Evolutionary conservation across 2,329 filamentous ascomycete genomes (phyloP).

Genomic region (Gaeumannomyces tritici): DNA sequence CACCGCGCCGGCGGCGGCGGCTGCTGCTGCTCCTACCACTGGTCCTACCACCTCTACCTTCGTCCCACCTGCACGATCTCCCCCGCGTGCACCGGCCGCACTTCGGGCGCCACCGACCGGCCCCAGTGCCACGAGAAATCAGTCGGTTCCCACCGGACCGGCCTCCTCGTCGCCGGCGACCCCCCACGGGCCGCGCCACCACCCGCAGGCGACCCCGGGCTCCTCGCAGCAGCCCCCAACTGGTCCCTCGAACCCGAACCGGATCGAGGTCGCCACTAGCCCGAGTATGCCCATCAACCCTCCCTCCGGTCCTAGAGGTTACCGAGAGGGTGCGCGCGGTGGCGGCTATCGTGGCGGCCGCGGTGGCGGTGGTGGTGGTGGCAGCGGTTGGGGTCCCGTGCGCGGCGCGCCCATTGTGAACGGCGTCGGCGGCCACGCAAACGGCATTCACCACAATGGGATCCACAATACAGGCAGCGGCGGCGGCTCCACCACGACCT

Average conservation of each 20-base stretch:
- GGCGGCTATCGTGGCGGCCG: constrained; percentile 35
- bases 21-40: constrained; percentile 16
- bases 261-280: constrained; percentile 28
- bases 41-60: constrained; percentile 15
- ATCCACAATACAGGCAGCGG: background rate
- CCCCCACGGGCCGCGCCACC: constrained; percentile 16
- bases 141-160: constrained; percentile 21
- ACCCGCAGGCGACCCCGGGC: constrained; percentile 10
- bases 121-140: constrained; percentile 27
- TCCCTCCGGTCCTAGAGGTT: constrained; percentile 45
- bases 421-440: background rate
- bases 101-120: constrained; percentile 40
- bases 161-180: constrained; percentile 20
- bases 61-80: constrained; percentile 24
- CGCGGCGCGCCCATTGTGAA: background rate
- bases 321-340: constrained; percentile 34
- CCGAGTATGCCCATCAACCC: constrained; percentile 30
- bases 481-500: constrained; percentile 3
- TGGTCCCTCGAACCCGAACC: constrained; percentile 13
- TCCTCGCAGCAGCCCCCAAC: constrained; percentile 26
- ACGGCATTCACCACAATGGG: background rate
- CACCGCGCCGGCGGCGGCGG: constrained; percentile 11
- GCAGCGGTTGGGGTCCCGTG: constrained; percentile 21
- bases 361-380: constrained; percentile 15
- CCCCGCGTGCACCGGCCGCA: constrained; percentile 45